phyloP scores from a whole-genome alignment of 768 basidiomycete genomes.

The Pulveroboletus ravenelii region DNA sequence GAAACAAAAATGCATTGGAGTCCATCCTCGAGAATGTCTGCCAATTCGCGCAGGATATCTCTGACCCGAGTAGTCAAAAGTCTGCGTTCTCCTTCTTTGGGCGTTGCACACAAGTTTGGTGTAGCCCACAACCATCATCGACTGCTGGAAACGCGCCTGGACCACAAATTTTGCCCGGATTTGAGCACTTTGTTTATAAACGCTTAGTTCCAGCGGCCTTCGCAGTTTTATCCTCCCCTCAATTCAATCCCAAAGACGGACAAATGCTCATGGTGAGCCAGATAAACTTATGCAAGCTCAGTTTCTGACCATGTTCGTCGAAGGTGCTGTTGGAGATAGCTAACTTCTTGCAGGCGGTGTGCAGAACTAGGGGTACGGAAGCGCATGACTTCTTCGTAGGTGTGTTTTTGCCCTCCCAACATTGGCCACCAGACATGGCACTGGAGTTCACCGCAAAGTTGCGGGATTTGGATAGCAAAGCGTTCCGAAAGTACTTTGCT shows the following conservation, averaged over 20 bases:
- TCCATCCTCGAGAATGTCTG: slow-evolving; percentile 71
- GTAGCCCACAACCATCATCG: slow-evolving; percentile 41
- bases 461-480: slow-evolving; percentile 67
- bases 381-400: slow-evolving; percentile 74
- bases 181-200: slow-evolving; percentile 89
- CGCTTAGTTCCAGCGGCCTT: slow-evolving; percentile 79
- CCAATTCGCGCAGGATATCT: slow-evolving; percentile 65
- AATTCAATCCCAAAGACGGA: slow-evolving; percentile 86
- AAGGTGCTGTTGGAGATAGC: slow-evolving; percentile 91
- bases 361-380: slow-evolving; percentile 75
- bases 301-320: not conserved
- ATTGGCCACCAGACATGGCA: slow-evolving; percentile 76
- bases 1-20: slow-evolving; percentile 68
- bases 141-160: slow-evolving; percentile 32
- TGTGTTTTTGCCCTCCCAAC: slow-evolving; percentile 82
- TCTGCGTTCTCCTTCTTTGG: slow-evolving; percentile 76
- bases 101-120: slow-evolving; percentile 65
- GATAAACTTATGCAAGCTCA: not conserved
- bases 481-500: slow-evolving; percentile 82
- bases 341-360: slow-evolving; percentile 73
- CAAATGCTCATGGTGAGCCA: slow-evolving; percentile 73
- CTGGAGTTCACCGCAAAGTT: slow-evolving; percentile 75
- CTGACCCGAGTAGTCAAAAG: slow-evolving; percentile 74
- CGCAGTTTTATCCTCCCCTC: slow-evolving; percentile 67
- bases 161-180: slow-evolving; percentile 65